Base-by-base conservation (phyloP, 1,139 yeast species). In the Saccharomycopsis phalli region DNA sequence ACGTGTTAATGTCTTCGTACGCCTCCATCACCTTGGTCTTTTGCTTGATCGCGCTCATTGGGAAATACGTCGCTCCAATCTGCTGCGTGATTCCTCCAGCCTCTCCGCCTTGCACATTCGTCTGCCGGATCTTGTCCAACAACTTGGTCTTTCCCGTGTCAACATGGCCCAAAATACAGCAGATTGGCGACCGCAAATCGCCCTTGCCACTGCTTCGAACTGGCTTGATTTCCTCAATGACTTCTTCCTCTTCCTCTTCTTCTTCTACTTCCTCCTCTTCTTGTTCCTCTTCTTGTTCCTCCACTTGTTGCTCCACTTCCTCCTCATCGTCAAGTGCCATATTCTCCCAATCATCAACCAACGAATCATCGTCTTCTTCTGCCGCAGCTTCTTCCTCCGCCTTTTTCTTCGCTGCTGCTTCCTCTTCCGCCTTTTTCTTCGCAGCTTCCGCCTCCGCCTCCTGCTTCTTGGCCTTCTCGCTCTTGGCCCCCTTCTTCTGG, bases 61-160 rank as follows among this genome's bases (percentile, higher is more conserved):
- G 98, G 84, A 91, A 93, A 63, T 88, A 93, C 20, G 98, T 93
- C 40, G 99, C 99, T 76, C 99, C 99, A 59, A 91, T 91, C 66
- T 91, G 99, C 73, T 91, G 99, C 51, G 99, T 91, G 60, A 91
- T 93, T 71, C 99, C 99, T 70, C 99, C 99, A 44, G 98, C 99
- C 69, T 91, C 99, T 59, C 98, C 99, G 62, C 96, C 98, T 70
- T 91, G 99, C 47, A 91, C 99, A 56, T 91, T 91, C 37, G 97
- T 93, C 69, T 91, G 96, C 69, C 99, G 93, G 52, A 91, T 79
- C 64, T 91, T 93, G 60, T 91, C 99, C 59, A 91, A 72, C 51
- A 91, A 74, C 61, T 91, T 91, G 49, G 98, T 91, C 66, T 91
- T 93, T 78, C 99, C 98, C 44, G 98, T 91, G 72, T 91, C 99